phyloP scores from a whole-genome alignment of 805 yeast species.

The Lipomyces oligophaga region DNA sequence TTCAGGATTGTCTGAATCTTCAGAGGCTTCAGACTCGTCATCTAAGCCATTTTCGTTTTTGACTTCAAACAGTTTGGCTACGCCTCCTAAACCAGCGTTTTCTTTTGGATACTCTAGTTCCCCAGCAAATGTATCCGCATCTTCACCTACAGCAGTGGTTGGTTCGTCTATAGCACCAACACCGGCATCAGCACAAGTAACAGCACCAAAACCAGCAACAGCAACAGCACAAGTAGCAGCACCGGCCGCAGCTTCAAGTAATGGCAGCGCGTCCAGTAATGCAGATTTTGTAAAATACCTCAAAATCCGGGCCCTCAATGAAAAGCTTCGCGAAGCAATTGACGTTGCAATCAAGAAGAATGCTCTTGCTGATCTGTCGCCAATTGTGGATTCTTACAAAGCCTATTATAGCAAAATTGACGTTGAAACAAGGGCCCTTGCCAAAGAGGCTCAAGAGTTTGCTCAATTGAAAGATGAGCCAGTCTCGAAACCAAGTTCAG shows the following conservation, averaged over 20 bases:
- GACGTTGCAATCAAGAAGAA: slow-evolving; percentile 20
- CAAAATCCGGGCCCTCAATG: slow-evolving; percentile 29
- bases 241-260: slow-evolving; percentile 1
- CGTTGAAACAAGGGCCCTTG: slow-evolving; percentile 10
- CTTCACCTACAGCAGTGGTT: neutral
- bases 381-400: slow-evolving; percentile 14
- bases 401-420: slow-evolving; percentile 12
- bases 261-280: neutral
- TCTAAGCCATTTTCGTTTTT: slow-evolving; percentile 11
- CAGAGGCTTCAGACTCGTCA: slow-evolving; percentile 4
- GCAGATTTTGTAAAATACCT: slow-evolving; percentile 27
- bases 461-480: slow-evolving; percentile 12
- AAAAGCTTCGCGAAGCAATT: slow-evolving; percentile 15
- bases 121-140: neutral
- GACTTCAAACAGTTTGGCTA: neutral
- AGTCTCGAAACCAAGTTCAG: slow-evolving; percentile 4
- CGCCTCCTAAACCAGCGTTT: slow-evolving; percentile 4
- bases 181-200: too few species aligned
- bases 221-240: slow-evolving; percentile 2
- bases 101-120: slow-evolving; percentile 1
- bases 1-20: slow-evolving; percentile 2
- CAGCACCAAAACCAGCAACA: neutral
- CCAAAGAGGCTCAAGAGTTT: slow-evolving; percentile 16
- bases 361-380: slow-evolving; percentile 24
- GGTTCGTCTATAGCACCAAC: neutral